phyloP scores from a whole-genome alignment of 495 filamentous ascomycete genomes.

The Hypoxylon fuscum region DNA sequence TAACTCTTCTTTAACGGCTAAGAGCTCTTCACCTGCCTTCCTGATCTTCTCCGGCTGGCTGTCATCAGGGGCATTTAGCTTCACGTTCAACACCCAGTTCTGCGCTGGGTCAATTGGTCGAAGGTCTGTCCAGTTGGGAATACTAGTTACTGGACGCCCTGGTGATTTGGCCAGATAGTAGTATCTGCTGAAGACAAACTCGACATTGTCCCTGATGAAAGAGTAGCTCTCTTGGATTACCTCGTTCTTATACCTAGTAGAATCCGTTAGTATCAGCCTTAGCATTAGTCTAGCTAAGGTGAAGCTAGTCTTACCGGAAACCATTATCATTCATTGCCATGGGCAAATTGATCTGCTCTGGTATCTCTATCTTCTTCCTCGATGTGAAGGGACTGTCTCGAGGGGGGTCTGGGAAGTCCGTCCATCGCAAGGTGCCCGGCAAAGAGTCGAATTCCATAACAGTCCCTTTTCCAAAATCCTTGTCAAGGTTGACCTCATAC shows the following conservation, averaged over 20 bases:
- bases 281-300: not conserved
- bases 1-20: slow-evolving; percentile 45
- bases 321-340: slow-evolving; percentile 45
- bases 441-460: slow-evolving; percentile 37
- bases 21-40: slow-evolving; percentile 49
- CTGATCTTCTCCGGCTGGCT: slow-evolving; percentile 52
- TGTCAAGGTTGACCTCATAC: slow-evolving; percentile 49
- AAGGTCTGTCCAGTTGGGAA: slow-evolving; percentile 35
- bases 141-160: slow-evolving; percentile 23
- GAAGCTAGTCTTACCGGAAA: slow-evolving; percentile 14
- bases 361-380: slow-evolving; percentile 52
- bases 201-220: slow-evolving; percentile 52
- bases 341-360: slow-evolving; percentile 39
- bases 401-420: slow-evolving; percentile 53
- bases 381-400: slow-evolving; percentile 47
- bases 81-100: slow-evolving; percentile 54
- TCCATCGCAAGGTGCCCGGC: slow-evolving; percentile 50
- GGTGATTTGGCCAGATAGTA: slow-evolving; percentile 37
- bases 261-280: not conserved
- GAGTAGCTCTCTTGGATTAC: slow-evolving; percentile 55
- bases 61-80: slow-evolving; percentile 49
- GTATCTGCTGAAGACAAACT: slow-evolving; percentile 51
- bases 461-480: slow-evolving; percentile 40
- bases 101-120: slow-evolving; percentile 41
- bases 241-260: slow-evolving; percentile 47